Conservation (phyloP, 352 stramenopile genomes). For the Pythium biforme region DNA sequence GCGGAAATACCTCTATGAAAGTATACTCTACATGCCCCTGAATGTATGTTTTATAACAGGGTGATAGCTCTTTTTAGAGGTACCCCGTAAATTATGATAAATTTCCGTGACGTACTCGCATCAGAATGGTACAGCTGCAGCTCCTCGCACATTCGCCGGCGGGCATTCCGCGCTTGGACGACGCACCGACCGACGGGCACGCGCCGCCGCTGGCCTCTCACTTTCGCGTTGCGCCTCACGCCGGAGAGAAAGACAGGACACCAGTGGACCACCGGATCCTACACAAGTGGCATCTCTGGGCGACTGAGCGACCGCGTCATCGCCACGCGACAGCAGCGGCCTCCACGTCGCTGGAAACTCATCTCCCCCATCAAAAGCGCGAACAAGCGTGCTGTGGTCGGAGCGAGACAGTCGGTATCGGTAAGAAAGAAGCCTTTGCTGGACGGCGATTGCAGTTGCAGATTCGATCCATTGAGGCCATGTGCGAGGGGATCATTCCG, state of each 20-base stretch:
- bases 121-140: background rate
- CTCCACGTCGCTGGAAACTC: background rate
- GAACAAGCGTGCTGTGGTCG: too few relatives aligned
- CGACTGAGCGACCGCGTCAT: background rate
- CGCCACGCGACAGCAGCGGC: background rate
- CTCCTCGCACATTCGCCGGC: background rate
- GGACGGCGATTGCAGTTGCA: background rate
- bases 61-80: background rate
- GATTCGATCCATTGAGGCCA: too few relatives aligned
- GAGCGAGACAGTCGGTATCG: too few relatives aligned
- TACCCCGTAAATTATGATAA: background rate
- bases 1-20: background rate
- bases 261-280: background rate
- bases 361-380: too few relatives aligned
- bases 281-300: background rate
- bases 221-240: background rate
- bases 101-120: background rate
- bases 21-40: too few relatives aligned
- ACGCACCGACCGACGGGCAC: background rate
- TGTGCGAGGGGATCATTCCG: conserved; percentile 13
- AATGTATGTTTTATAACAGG: background rate
- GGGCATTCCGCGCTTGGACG: conserved; percentile 8
- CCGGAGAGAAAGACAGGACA: background rate
- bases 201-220: background rate
- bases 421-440: background rate